A percentile compares a stretch with the other conserved stretches of the same genome.
Evolutionary conservation across 257 asterid species (phyloP).

Genomic region (Fraxinus anomala): DNA sequence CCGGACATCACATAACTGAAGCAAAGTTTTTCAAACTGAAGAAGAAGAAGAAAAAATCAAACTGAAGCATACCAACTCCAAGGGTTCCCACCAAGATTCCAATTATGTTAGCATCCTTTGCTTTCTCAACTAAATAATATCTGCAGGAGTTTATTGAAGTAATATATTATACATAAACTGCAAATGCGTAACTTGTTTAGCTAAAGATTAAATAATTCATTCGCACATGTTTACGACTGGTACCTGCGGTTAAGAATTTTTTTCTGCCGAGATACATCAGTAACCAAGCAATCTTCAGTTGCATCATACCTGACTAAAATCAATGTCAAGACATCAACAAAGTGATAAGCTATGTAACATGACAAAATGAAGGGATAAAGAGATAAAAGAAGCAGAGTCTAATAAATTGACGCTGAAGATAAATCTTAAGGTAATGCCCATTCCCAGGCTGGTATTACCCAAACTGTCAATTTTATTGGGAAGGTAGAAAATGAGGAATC

Average conservation of each 20-base stretch:
- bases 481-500: neutral
- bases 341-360: constrained; percentile 14
- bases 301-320: constrained; percentile 92
- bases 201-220: constrained; percentile 10
- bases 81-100: constrained; percentile 99
- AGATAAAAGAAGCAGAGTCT: neutral
- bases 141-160: constrained; percentile 41
- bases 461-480: neutral
- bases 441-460: neutral
- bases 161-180: constrained; percentile 11
- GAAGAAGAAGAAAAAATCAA: constrained; percentile 6
- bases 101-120: constrained; percentile 93
- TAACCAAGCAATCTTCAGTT: constrained; percentile 50
- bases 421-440: constrained; percentile 17
- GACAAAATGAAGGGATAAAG: constrained; percentile 2
- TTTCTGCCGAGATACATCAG: constrained; percentile 67
- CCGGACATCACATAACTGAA: neutral
- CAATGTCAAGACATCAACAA: constrained; percentile 36
- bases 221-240: constrained; percentile 16
- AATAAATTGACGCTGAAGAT: constrained; percentile 7
- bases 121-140: constrained; percentile 91
- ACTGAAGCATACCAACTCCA: constrained; percentile 70
- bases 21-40: constrained; percentile 7
- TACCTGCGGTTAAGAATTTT: constrained; percentile 87
- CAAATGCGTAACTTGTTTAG: constrained; percentile 17